A percentile compares a stretch with the other conserved stretches of the same genome.
These are phyloP conservation scores for Solanum corneliomulleri DNA, from an alignment of 257 asterid species.

Conservation along the genomic window DNA sequence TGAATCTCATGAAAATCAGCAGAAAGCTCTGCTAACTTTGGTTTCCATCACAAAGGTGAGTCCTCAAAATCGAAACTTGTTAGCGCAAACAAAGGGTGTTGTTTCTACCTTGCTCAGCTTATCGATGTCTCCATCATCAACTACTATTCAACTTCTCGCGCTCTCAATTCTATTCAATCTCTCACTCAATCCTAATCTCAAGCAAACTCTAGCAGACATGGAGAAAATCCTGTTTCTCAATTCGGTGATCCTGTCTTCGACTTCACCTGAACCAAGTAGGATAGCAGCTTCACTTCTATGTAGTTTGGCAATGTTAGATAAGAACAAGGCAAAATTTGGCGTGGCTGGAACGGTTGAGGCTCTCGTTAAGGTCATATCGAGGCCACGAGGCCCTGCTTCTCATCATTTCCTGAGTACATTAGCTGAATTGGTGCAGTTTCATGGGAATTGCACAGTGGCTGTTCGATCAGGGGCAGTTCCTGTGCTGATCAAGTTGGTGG, in stretches of 20 bases:
- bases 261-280: conserved; percentile 27
- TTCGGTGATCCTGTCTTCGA: conserved; percentile 12
- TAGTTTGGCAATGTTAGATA: conserved; percentile 76
- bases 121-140: conserved; percentile 20
- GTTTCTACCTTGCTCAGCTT: conserved; percentile 35
- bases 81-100: conserved; percentile 46
- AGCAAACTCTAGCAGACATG: conserved; percentile 40
- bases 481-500: conserved; percentile 27
- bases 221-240: conserved; percentile 41
- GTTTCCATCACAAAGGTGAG: conserved; percentile 55
- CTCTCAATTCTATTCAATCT: conserved; percentile 64
- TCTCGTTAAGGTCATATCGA: conserved; percentile 36
- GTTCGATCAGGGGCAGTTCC: conserved; percentile 54
- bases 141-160: conserved; percentile 23
- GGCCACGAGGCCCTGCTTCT: conserved; percentile 25
- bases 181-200: conserved; percentile 59
- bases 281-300: conserved; percentile 61
- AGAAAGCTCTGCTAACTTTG: conserved; percentile 42
- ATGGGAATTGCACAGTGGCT: conserved; percentile 77
- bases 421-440: conserved; percentile 74
- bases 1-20: conserved; percentile 14
- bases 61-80: conserved; percentile 55
- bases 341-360: conserved; percentile 55
- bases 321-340: conserved; percentile 73
- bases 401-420: conserved; percentile 65